Evolutionary conservation across 1,139 yeast genomes (phyloP).

Genomic region (Debaryomyces singareniensis): DNA sequence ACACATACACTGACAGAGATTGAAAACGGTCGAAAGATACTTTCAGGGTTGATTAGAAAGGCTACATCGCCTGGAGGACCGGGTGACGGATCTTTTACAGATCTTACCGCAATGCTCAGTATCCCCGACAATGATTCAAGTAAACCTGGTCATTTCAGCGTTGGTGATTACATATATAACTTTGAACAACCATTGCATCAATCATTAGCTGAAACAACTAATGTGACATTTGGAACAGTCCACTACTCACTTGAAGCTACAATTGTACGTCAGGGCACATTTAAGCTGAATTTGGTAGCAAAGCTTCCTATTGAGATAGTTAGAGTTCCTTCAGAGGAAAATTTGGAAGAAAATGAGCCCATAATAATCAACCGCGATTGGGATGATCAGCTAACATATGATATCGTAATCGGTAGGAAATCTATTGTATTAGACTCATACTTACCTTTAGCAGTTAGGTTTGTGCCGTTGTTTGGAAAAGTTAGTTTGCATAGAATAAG

Average conservation of each 20-base stretch:
- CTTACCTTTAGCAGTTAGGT: slow-evolving; percentile 76
- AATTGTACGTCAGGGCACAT: slow-evolving; percentile 75
- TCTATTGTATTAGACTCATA: slow-evolving; percentile 77
- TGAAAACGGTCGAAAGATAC: slow-evolving; percentile 14
- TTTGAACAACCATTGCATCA: slow-evolving; percentile 87
- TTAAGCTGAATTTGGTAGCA: slow-evolving; percentile 69
- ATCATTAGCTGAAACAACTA: slow-evolving; percentile 73
- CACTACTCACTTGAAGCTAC: slow-evolving; percentile 61
- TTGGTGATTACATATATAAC: slow-evolving; percentile 88
- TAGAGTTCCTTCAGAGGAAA: slow-evolving; percentile 70
- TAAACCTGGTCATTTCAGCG: slow-evolving; percentile 36
- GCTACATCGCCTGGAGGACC: slow-evolving; percentile 33
- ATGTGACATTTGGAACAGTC: slow-evolving; percentile 78
- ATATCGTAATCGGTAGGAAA: slow-evolving; percentile 84
- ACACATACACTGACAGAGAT: slow-evolving; percentile 14
- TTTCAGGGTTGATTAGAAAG: slow-evolving; percentile 31
- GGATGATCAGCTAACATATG: slow-evolving; percentile 89
- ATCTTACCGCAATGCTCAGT: slow-evolving; percentile 14
- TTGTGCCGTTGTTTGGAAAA: slow-evolving; percentile 78
- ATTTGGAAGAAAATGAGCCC: slow-evolving; percentile 87
- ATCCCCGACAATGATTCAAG: slow-evolving; percentile 14
- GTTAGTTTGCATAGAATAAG: slow-evolving; percentile 82
- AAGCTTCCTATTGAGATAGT: slow-evolving; percentile 59
- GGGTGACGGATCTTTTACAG: slow-evolving; percentile 13
- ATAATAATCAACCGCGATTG: slow-evolving; percentile 85